phyloP scores from a whole-genome alignment of 768 basidiomycete species.

The Kwoniella sp. region DNA sequence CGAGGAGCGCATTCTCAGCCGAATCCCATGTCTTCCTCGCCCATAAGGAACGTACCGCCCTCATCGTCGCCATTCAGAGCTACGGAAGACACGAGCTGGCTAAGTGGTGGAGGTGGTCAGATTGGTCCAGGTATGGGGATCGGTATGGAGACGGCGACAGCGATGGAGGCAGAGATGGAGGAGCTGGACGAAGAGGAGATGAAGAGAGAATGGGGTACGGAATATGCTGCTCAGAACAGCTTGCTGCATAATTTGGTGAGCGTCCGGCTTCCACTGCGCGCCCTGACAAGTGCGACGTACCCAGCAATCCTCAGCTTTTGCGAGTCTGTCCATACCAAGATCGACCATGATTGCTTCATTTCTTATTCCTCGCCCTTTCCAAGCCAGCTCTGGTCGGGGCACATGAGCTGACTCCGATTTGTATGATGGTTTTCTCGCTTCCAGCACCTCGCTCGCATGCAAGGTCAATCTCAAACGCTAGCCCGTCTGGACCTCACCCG shows the following conservation, averaged over 20 bases:
- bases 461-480: conserved; percentile 5
- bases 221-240: conserved; percentile 42
- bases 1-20: conserved; percentile 25
- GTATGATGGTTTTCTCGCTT: background rate
- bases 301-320: too few species aligned
- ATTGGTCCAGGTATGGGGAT: background rate
- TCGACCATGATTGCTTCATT: background rate
- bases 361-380: too few species aligned
- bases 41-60: conserved; percentile 40
- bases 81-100: conserved; percentile 7
- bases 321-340: too few species aligned
- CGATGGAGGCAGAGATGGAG: background rate
- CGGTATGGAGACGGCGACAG: conserved; percentile 5
- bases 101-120: background rate
- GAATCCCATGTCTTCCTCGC: conserved; percentile 41
- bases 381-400: too few species aligned
- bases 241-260: conserved; percentile 44
- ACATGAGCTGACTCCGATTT: too few species aligned
- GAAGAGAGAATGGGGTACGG: conserved; percentile 44
- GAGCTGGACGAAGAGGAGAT: conserved; percentile 39
- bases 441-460: conserved; percentile 15
- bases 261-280: too few species aligned
- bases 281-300: too few species aligned
- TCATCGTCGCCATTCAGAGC: conserved; percentile 37
- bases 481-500: background rate